These are phyloP conservation scores for Jacaranda mimosifolia DNA, from an alignment of 257 asterid species.

Conservation along the genomic window DNA sequence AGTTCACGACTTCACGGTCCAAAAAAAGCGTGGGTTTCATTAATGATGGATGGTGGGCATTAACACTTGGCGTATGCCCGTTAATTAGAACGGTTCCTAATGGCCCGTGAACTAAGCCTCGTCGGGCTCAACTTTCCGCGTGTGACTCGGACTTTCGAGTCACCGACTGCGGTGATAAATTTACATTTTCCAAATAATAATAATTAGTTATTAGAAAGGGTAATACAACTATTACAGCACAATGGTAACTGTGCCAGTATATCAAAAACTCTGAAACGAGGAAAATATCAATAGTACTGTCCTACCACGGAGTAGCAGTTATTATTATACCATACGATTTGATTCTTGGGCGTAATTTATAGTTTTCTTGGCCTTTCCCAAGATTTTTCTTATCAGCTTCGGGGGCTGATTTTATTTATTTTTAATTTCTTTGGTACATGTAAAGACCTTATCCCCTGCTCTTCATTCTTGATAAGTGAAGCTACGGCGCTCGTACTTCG, in stretches of 20 bases:
- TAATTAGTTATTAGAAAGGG: too few relatives aligned
- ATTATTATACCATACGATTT: slow-evolving; percentile 25
- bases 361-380: slow-evolving; percentile 42
- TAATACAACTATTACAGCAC: not conserved
- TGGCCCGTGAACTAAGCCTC: slow-evolving; percentile 50
- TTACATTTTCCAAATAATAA: not conserved
- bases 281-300: slow-evolving; percentile 14
- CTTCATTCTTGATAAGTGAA: slow-evolving; percentile 55
- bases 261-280: not conserved
- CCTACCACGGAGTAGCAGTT: slow-evolving; percentile 13
- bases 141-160: slow-evolving; percentile 27
- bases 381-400: slow-evolving; percentile 24
- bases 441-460: slow-evolving; percentile 31
- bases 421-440: slow-evolving; percentile 13
- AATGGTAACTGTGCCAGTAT: not conserved
- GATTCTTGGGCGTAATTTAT: slow-evolving; percentile 6
- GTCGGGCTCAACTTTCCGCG: slow-evolving; percentile 31
- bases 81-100: slow-evolving; percentile 28
- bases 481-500: slow-evolving; percentile 52
- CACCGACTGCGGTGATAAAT: slow-evolving; percentile 33
- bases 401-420: not conserved
- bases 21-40: slow-evolving; percentile 19
- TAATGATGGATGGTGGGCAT: slow-evolving; percentile 36
- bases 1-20: slow-evolving; percentile 23
- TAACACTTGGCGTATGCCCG: slow-evolving; percentile 43